Conservation (phyloP, 306 rosid species). For the Nissolia schottii region DNA sequence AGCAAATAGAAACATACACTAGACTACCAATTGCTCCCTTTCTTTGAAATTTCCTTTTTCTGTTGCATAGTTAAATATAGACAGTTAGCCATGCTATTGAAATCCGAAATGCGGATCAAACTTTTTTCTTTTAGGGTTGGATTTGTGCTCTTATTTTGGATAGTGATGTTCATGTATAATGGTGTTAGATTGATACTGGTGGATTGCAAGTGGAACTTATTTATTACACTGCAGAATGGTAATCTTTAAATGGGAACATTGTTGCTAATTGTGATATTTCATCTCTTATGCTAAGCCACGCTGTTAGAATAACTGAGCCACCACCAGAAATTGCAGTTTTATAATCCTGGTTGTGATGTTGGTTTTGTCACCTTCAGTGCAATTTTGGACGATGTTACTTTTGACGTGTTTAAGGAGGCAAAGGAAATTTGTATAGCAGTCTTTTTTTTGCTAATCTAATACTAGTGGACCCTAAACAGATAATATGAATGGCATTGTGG, state of each 20-base stretch:
- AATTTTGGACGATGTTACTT: background rate
- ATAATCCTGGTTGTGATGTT: background rate
- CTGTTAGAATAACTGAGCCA: background rate
- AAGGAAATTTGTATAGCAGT: background rate
- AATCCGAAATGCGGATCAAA: background rate
- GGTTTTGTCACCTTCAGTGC: background rate
- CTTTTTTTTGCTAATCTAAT: background rate
- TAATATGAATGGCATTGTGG: background rate
- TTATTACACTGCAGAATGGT: background rate
- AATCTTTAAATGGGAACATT: background rate
- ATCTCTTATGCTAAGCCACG: background rate
- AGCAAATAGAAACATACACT: background rate
- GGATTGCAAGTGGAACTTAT: background rate
- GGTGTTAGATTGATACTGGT: background rate
- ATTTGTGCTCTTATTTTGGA: background rate
- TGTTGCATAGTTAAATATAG: background rate
- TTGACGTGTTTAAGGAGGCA: background rate
- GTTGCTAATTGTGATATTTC: background rate
- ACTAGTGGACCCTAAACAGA: background rate
- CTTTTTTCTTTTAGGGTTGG: background rate
- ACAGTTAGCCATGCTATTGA: background rate
- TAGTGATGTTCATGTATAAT: constrained; percentile 3
- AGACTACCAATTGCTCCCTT: background rate
- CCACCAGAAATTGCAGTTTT: background rate
- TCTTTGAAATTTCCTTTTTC: constrained; percentile 9